Conservation (phyloP, 169 alveolate genomes). For the Plasmodium ovale region DNA sequence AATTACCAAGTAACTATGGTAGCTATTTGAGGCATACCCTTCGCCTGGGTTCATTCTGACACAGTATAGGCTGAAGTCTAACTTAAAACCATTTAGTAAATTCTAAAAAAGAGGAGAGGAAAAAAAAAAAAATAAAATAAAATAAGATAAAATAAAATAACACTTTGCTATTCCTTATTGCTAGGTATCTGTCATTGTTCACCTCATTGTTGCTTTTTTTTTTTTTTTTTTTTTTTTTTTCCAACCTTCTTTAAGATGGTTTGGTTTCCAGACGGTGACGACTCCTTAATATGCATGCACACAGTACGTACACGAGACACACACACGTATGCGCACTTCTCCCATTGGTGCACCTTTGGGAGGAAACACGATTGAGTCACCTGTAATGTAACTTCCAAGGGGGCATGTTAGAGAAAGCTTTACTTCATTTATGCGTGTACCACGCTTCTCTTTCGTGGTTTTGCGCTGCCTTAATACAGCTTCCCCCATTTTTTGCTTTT, state of each 20-base stretch:
- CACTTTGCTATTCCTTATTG: too few relatives aligned
- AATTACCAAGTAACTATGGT: conserved; percentile 24
- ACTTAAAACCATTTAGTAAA: conserved; percentile 1
- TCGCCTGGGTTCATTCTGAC: conserved; percentile 9
- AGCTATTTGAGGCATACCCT: neutral
- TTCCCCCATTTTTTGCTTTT: neutral
- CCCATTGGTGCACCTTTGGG: neutral
- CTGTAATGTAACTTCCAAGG: neutral
- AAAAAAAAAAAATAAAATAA: neutral
- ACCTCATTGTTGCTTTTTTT: too few relatives aligned
- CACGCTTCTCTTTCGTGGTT: neutral
- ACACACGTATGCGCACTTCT: neutral
- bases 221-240: too few relatives aligned
- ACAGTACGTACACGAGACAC: too few relatives aligned
- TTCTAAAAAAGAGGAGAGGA: conserved; percentile 10
- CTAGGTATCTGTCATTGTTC: too few relatives aligned
- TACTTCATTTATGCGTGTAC: neutral
- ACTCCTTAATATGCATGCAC: too few relatives aligned
- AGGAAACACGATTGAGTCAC: neutral
- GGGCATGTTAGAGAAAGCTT: neutral
- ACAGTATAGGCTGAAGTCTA: conserved; percentile 16
- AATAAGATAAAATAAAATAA: too few relatives aligned
- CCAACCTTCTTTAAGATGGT: too few relatives aligned
- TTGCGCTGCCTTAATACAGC: neutral
- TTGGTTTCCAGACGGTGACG: too few relatives aligned